Conservation (phyloP, 352 stramenopile genomes). For the Globisporangium takayamanum region DNA sequence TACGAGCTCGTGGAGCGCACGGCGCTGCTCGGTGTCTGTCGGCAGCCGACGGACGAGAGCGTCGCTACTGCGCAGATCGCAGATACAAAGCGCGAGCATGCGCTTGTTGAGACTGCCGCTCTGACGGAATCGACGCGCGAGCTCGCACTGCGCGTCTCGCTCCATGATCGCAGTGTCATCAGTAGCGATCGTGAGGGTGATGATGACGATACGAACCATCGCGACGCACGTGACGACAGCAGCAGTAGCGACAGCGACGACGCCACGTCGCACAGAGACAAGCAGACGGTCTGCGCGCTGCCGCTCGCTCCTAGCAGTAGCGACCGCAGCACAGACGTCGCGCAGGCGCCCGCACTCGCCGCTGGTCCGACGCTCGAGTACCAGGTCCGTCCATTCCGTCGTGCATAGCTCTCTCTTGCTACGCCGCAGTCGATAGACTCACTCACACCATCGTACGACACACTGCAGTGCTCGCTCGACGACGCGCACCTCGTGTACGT, state of each 20-base stretch:
- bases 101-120: too few species aligned
- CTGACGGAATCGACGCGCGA: too few species aligned
- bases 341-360: conserved; percentile 5
- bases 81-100: too few species aligned
- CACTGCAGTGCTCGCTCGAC: conserved; percentile 33
- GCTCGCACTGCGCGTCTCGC: too few species aligned
- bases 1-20: conserved; percentile 73
- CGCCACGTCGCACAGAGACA: not conserved
- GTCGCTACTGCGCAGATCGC: not conserved
- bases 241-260: not conserved
- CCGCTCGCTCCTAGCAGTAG: conserved; percentile 13
- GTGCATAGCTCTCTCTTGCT: too few species aligned
- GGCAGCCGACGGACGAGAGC: conserved; percentile 21
- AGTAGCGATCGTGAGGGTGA: not conserved
- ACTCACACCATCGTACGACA: not conserved
- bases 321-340: conserved; percentile 6
- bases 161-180: too few species aligned
- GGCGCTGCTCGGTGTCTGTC: conserved; percentile 55
- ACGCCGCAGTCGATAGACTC: not conserved
- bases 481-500: conserved; percentile 61
- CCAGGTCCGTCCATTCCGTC: conserved; percentile 15
- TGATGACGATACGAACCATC: not conserved
- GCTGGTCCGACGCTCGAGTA: conserved; percentile 71
- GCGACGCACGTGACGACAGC: not conserved
- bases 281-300: conserved; percentile 5